Percentiles rank a stretch among this genome's conserved stretches.
phyloP scores from a whole-genome alignment of 1,284 basidiomycete species.

The Apiotrichum sp. region DNA sequence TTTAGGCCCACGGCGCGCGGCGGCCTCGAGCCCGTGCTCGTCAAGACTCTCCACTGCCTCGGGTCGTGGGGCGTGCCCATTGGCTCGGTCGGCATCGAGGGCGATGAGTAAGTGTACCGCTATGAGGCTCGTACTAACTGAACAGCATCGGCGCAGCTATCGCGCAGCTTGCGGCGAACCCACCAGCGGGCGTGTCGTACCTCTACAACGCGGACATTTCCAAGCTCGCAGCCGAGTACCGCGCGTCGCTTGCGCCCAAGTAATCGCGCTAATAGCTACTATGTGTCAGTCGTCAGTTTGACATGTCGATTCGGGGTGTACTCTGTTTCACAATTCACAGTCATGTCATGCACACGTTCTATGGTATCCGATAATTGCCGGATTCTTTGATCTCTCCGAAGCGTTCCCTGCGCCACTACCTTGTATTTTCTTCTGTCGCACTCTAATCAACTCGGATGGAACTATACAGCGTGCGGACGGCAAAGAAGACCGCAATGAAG shows the following conservation, averaged over 20 bases:
- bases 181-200: conserved; percentile 19
- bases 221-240: conserved; percentile 25
- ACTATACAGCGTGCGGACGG: conserved; percentile 70
- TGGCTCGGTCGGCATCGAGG: conserved; percentile 19
- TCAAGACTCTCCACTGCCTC: conserved; percentile 15
- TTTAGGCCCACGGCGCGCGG: conserved; percentile 16
- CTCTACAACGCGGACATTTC: conserved; percentile 28
- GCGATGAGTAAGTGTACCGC: conserved; percentile 24
- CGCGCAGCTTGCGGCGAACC: conserved; percentile 33
- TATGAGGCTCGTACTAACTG: neutral
- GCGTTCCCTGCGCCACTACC: neutral
- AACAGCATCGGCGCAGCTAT: conserved; percentile 36
- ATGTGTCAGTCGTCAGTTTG: neutral
- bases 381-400: neutral
- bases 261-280: too few species aligned
- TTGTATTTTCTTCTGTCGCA: too few species aligned
- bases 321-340: too few species aligned
- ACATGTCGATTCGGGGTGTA: too few species aligned
- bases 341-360: neutral
- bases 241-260: conserved; percentile 2
- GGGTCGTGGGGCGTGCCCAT: conserved; percentile 21
- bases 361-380: neutral
- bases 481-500: conserved; percentile 81
- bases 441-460: conserved; percentile 52
- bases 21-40: conserved; percentile 14